A percentile compares a stretch with the other conserved stretches of the same genome.
phyloP scores from a whole-genome alignment of 83 land plant genomes.

The Picea abies region DNA sequence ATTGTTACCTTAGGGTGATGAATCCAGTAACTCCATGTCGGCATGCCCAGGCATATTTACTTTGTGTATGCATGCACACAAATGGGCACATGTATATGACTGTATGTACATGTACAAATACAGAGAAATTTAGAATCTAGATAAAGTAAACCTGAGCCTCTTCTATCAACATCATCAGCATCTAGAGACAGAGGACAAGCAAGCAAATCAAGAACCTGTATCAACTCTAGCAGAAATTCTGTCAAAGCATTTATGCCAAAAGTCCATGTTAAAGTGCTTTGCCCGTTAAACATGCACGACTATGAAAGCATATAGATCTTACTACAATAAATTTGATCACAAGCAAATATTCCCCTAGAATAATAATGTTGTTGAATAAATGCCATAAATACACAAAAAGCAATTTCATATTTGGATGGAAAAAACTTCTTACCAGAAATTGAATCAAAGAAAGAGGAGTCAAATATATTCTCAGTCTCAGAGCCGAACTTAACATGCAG shows the following conservation, averaged over 20 bases:
- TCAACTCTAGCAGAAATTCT: neutral
- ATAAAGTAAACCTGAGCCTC: neutral
- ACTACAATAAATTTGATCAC: neutral
- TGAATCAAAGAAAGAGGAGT: conserved; percentile 52
- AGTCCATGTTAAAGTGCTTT: neutral
- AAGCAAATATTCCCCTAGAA: neutral
- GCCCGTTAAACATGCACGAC: neutral
- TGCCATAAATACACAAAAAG: neutral
- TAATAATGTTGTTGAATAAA: neutral
- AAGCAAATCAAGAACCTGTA: neutral
- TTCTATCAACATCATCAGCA: neutral
- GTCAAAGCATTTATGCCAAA: neutral
- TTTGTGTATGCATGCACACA: neutral
- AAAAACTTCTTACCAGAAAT: conserved; percentile 27
- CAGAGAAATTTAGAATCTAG: neutral
- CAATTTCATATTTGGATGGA: neutral
- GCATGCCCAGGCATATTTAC: too few relatives aligned
- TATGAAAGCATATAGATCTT: neutral
- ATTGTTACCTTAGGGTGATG: too few relatives aligned
- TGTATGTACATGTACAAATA: neutral
- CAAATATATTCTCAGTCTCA: conserved; percentile 49
- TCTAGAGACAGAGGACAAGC: neutral
- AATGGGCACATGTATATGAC: neutral
- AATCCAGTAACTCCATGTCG: too few relatives aligned
- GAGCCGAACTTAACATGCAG: conserved; percentile 51